Base-by-base conservation (phyloP, 306 rosid species). In the Cicer pinnatifidum region DNA sequence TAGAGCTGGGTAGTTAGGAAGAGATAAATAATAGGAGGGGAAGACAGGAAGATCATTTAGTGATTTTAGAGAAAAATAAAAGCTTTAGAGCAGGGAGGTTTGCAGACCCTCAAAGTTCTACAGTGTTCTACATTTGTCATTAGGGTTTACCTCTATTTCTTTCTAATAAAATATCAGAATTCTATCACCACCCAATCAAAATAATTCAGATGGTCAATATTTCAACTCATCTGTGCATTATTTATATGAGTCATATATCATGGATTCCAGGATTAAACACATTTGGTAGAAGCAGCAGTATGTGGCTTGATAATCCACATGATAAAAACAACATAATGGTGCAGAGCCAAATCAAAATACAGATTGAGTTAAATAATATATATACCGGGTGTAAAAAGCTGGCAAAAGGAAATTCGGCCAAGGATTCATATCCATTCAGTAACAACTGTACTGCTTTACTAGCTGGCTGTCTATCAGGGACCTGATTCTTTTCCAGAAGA, bases 331-430 rank as follows among this genome's bases (percentile, higher is more conserved):
- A 77, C 12, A 67, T 61, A 67, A 76, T 75, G 38, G 44, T 61
- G 48, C 66, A 82, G 59, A 16, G 69, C 41, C 62, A 69, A 87
- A 77, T 75, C 67, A 75, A 44, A 79, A 37, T 10, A 52, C 54
- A 83, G 37, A 13, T 46, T 9, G 58, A 78, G 58, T 56, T 43
- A 44, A 75, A 77, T 65, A 75, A 75, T 62, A 61, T 10, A 67
- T 62, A 71, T 94, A 94, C 99, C 90, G 86, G 87, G 63, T 89
- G 87, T 72, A 94, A 77, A 82, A 94, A 80, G 88, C 97, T 87
- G 85, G 92, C 91, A 69, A 80, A 87, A 41, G 99, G 99, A 87
- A 91, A 91, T 77, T 91, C 99, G 56, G 99, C 97, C 40, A 94
- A 74, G 35, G 99, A 94, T 70, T 91, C 91, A 79, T 58, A 88